Percentiles rank a stretch among this genome's conserved stretches.
These are phyloP conservation scores for Calonectria crousiana DNA, from an alignment of 2,329 filamentous ascomycete species.

Conservation along the genomic window DNA sequence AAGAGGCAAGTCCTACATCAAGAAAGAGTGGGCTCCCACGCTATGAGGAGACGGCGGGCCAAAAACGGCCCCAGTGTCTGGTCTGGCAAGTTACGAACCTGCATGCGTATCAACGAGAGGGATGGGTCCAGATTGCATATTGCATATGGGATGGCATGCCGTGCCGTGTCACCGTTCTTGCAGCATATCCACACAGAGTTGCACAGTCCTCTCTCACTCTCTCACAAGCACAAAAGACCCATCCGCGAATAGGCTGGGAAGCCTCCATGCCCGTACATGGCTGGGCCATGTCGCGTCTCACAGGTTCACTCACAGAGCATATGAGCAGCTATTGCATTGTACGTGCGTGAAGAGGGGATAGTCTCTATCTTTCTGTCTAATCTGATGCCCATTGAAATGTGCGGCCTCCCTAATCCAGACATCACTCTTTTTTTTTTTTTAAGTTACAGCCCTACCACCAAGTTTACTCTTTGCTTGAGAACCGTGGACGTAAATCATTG, in stretches of 20 bases:
- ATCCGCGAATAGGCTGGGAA: not conserved
- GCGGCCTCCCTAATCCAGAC: not conserved
- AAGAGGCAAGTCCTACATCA: slow-evolving; percentile 5
- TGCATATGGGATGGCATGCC: slow-evolving; percentile 19
- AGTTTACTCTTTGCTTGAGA: slow-evolving; percentile 3
- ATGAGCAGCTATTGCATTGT: not conserved
- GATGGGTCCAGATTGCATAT: slow-evolving; percentile 19
- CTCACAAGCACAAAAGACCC: not conserved
- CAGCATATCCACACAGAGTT: slow-evolving; percentile 1
- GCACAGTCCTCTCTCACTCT: not conserved
- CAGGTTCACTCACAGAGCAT: not conserved
- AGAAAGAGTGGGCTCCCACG: slow-evolving; percentile 10
- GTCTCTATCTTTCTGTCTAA: not conserved
- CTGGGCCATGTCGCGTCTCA: slow-evolving; percentile 13
- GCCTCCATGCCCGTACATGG: not conserved
- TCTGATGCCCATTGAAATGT: not conserved
- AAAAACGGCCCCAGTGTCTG: slow-evolving; percentile 2
- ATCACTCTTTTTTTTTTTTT: not conserved
- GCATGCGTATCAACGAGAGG: slow-evolving; percentile 11
- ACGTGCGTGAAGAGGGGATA: not conserved
- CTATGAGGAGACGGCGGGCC: not conserved
- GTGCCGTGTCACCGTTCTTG: slow-evolving; percentile 22
- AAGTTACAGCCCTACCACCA: slow-evolving; percentile 17
- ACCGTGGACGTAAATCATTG: slow-evolving; percentile 10
- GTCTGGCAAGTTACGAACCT: slow-evolving; percentile 20